These are phyloP conservation scores for Quercus phellos DNA, from an alignment of 331 rosid genomes.

Conservation along the genomic window DNA sequence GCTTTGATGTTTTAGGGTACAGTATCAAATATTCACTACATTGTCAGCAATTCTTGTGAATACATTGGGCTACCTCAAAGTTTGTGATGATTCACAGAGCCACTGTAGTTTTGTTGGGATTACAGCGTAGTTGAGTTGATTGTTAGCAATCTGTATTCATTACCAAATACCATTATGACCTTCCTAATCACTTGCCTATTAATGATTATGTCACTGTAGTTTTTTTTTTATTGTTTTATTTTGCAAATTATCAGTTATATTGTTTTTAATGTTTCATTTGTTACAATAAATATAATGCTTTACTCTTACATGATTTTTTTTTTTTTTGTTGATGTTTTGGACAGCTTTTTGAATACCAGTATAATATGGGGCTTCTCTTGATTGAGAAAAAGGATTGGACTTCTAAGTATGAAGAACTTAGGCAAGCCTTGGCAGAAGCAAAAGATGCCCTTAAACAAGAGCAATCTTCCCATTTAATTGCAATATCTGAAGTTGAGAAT, in stretches of 20 bases:
- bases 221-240: background rate
- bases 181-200: background rate
- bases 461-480: constrained; percentile 66
- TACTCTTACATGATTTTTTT: constrained; percentile 4
- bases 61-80: background rate
- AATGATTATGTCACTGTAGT: background rate
- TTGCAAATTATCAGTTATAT: background rate
- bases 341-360: constrained; percentile 93
- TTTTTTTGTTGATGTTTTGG: background rate
- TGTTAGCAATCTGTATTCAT: background rate
- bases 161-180: background rate
- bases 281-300: background rate
- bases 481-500: constrained; percentile 69
- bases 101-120: background rate
- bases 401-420: constrained; percentile 52
- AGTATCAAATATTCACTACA: background rate
- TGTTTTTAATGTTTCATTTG: background rate
- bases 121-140: background rate
- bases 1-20: background rate
- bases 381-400: constrained; percentile 95
- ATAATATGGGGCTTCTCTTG: constrained; percentile 93
- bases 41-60: background rate
- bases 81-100: background rate
- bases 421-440: constrained; percentile 52
- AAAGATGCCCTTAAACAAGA: constrained; percentile 68